Evolutionary conservation across 345 rosid genomes (phyloP), one percentile per base, ranked within the genome.

Genomic region (Ricinus communis): DNA sequence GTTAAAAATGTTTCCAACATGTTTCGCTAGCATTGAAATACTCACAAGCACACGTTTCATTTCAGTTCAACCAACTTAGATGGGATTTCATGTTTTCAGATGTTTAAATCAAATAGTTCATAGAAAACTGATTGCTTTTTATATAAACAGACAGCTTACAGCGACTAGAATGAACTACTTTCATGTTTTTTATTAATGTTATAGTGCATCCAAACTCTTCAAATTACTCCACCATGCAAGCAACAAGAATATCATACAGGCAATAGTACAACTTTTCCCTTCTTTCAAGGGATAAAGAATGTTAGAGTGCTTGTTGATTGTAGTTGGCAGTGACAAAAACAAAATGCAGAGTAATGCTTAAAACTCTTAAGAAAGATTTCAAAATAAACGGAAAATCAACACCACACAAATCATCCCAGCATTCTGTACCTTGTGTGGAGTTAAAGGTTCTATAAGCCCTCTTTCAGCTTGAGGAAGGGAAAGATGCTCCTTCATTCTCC

Each of bases 401-500:
- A 31, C 41, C 33, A 19, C 30, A 45, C 22, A 58, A 31, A 28
- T 31, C n/a, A 54, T 43, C 45, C 8, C 62, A 14, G 31, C n/a
- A 33, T 11, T 15, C 7, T 50, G 51, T 72, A 54, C 75, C 75
- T 63, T 53, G 15, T 54, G 43, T 13, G 33, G 21, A 54, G 30
- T 28, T 16, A 54, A 10, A 40, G 30, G 18, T 66, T 54, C 68
- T 31, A 58, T 61, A 56, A 43, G 64, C 68, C 60, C 73, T 54
- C 57, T 77, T 58, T 62, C 72, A 62, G 79, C 53, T 73, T 69
- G 58, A 52, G 71, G 63, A 33, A 75, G 76, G 59, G 68, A 74
- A 66, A 77, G 24, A 43, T 56, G 65, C 76, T 72, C 74, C 58
- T 71, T 80, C 82, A 77, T 75, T 70, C 70, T 77, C 77, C 70